phyloP scores from a whole-genome alignment of 495 filamentous ascomycete genomes.

The Pyronema omphalodes region DNA sequence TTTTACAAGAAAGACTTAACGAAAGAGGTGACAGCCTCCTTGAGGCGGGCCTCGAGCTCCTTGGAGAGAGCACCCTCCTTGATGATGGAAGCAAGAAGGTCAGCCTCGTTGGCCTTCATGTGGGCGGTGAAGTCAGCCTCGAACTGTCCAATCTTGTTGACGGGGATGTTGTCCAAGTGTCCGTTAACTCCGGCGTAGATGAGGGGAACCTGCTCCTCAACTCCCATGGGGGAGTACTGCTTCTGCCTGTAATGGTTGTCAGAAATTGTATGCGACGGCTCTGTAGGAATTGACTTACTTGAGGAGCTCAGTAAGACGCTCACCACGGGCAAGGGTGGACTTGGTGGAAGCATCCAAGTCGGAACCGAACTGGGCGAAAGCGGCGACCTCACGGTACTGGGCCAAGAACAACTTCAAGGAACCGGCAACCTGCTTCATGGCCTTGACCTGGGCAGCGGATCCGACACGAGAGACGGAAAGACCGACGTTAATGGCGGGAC shows the following conservation, averaged over 20 bases:
- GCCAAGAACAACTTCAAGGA: slow-evolving; percentile 99
- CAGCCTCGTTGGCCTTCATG: slow-evolving; percentile 74
- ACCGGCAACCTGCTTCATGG: slow-evolving; percentile 99
- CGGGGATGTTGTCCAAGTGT: slow-evolving; percentile 70
- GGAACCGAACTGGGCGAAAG: slow-evolving; percentile 99
- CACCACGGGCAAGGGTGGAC: slow-evolving; percentile 96
- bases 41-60: slow-evolving; percentile 75
- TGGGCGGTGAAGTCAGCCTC: slow-evolving; percentile 80
- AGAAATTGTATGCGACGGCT: slow-evolving; percentile 1
- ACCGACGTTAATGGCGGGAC: slow-evolving; percentile 99
- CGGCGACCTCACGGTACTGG: slow-evolving; percentile 99
- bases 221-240: slow-evolving; percentile 97
- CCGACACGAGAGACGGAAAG: slow-evolving; percentile 99
- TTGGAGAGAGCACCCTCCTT: slow-evolving; percentile 94
- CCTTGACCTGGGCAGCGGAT: slow-evolving; percentile 98
- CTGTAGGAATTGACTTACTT: slow-evolving; percentile 9
- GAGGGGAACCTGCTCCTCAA: slow-evolving; percentile 98
- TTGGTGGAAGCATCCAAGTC: slow-evolving; percentile 98
- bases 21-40: slow-evolving; percentile 60
- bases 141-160: slow-evolving; percentile 72
- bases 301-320: slow-evolving; percentile 52
- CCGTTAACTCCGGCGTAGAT: slow-evolving; percentile 99
- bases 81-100: slow-evolving; percentile 70
- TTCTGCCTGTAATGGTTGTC: slow-evolving; percentile 59
- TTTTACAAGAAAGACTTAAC: slow-evolving; percentile 48